Base-by-base conservation (phyloP, 306 rosid species). In the Malus asiatica region DNA sequence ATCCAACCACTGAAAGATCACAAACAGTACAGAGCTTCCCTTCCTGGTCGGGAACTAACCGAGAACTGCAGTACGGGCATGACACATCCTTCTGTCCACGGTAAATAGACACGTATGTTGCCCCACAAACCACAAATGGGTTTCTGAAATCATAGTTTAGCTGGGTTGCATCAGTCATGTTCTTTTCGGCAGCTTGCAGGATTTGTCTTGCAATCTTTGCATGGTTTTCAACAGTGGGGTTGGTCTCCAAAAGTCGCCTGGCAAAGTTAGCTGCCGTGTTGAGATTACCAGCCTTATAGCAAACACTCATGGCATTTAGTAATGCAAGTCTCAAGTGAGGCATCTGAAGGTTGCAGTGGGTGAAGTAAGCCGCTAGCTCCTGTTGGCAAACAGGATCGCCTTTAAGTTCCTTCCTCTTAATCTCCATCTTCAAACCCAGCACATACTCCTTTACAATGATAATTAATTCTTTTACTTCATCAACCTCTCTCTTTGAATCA, bases 201-300 rank as follows among this genome's bases (percentile, higher is more conserved):
- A 90, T 96, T 87, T 92, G 93, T 73, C 97, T 83, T n/a, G 96
- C 97, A 5, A 92, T 87, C 88, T 84, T 92, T 22, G 92, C 92
- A 75, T 92, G 97, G 86, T 82, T 90, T 80, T 92, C 97, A 61
- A 75, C 10, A n/a, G 86, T 83, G 61, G 97, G 97, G 62, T 88
- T 88, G 70, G 97, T 92, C 79, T 92, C 97, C 66, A 92, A 86
- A 11, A 92, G 84, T 74, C 97, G 86, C 83, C 96, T 72, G 77
- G 97, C 93, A 76, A 92, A 92, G 84, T 88, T 90, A 13, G 87
- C 92, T 20, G 96, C 97, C 0, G 92, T 90, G 69, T 84, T 79
- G 64, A 92, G 96, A 79, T 90, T 92, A 81, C 80, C 83, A 59
- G 96, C 90, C 82, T 92, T 92, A 79, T 71, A 92, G 89, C 97